Conservation (phyloP, 108 stramenopile genomes). For the Schizochytrium sp. region DNA sequence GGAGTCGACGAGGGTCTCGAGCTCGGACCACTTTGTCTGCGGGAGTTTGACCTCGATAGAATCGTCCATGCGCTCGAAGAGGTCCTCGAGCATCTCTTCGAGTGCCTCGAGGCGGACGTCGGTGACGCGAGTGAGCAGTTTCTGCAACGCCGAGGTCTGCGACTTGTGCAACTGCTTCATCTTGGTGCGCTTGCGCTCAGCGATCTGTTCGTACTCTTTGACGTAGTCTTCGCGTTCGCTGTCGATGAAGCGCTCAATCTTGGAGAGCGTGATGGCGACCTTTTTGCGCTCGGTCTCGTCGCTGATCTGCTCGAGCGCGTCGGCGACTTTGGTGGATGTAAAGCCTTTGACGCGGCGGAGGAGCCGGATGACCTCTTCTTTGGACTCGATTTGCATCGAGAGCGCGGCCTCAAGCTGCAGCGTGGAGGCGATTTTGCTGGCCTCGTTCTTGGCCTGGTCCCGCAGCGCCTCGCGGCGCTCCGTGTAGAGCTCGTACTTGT, state of each 20-base stretch:
- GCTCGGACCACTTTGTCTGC: neutral
- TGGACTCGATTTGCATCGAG: neutral
- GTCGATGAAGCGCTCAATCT: neutral
- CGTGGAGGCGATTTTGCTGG: neutral
- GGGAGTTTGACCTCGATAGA: neutral
- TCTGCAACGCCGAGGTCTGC: neutral
- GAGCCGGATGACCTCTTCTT: constrained; percentile 1
- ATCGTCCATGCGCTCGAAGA: neutral
- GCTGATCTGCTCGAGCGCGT: neutral
- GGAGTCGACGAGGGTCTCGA: neutral
- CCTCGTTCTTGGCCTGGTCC: neutral
- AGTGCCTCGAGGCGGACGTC: constrained; percentile 6
- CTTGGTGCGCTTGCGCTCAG: neutral
- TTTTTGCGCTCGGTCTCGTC: neutral
- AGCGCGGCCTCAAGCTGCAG: constrained; percentile 10
- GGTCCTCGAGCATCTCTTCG: constrained; percentile 8
- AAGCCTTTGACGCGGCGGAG: neutral
- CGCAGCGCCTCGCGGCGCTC: neutral
- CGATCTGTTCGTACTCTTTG: neutral
- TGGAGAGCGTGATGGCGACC: neutral
- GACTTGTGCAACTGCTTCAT: neutral
- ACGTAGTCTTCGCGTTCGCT: neutral
- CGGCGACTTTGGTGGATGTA: neutral
- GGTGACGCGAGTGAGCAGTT: neutral
- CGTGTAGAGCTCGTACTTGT: neutral